Evolutionary conservation across 1,139 yeast species (phyloP), one percentile per base, ranked within the genome.

Genomic region (Suhomyces choctaworum): DNA sequence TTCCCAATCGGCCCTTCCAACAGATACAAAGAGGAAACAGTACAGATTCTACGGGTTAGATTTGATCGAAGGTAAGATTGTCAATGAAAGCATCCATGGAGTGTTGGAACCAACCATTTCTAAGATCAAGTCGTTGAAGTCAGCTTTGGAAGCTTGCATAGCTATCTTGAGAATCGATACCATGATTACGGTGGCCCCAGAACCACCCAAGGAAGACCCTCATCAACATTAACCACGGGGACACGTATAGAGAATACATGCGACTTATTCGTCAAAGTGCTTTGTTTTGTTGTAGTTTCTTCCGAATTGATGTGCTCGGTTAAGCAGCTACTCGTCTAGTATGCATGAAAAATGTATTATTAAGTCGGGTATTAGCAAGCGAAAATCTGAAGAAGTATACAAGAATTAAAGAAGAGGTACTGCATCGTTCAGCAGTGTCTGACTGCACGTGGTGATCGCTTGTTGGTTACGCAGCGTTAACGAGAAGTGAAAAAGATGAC

Each of bases 161-260:
- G 96, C 98, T 26, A 92, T 94, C 48, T 76, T 94, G 53, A 83
- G 99, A 73, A 94, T 94, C 56, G 99, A 94, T 63, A 94, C 98
- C 38, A 89, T 92, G 95, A 92, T 94, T 57, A 86, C 89, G 37
- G 96, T 94, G 41, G 94, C 90, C 51, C 98, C 98, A 20, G 98
- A 92, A 56, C 95, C 89, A 45, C 87, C 87, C 46, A 80, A 80
- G 70, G 95, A 90, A 65, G 94, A 85, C 53, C 95, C 94, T 34
- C 92, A 83, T 56, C 86, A 61, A 40, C 90, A 82, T 61, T 71
- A 60, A 31, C 13, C 27, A 25, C 22, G 25, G 24, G 20, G 12
- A 32, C 16, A 32, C 35, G 30, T 23, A 32, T 32, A 32, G 35
- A 32, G 27, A 22, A 32, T 31, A 16, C 23, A 29, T 24, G 7